Evolutionary conservation across 2,329 filamentous ascomycete genomes (phyloP), one percentile per base, ranked within the genome.

Genomic region (Bisporella sp.): DNA sequence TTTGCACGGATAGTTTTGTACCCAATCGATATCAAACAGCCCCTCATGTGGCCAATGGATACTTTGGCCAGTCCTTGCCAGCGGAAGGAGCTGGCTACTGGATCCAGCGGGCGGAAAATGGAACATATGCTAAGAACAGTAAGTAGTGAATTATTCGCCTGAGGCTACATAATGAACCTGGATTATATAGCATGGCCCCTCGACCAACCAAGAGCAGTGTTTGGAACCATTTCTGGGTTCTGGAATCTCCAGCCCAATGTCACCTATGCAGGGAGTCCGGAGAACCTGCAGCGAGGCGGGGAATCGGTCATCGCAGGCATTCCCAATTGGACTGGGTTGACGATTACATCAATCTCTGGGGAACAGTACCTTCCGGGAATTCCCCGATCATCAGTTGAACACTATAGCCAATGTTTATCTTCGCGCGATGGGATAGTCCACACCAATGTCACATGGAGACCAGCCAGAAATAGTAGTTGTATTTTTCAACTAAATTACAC

Each of bases 201-300:
- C 3, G 84, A 78, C 63, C 77, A 78, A 50, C 68, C 73, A 30
- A 73, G 84, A 28, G 81, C 85, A 62, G 77, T 78, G 0, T 87
- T 87, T 61, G 79, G 79, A 1, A 86, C 82, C 0, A 75, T 88
- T 37, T 75, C 79, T 4, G 84, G 84, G 1, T 87, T 88, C 60
- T 87, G 76, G 65, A 77, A 85, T 55, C 72, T 68, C 1, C 79
- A 86, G 62, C 71, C 73, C 1, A 73, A 67, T 11, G 78, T 75
- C 0, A 79, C 78, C 44, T 72, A 73, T 1, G 75, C 76, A 28
- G 87, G 87, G 57, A 87, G 82, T 57, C 71, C 71, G 0, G 84
- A 82, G 77, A 63, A 85, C 35, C 71, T 74, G 48, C 75, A 83
- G 53, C 81, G 82, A 63, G 82, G 82, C 4, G 75, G 76, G 48